A percentile compares a stretch with the other conserved stretches of the same genome.
These are phyloP conservation scores for Peniophora sp. DNA, from an alignment of 1,284 basidiomycete species.

Conservation along the genomic window DNA sequence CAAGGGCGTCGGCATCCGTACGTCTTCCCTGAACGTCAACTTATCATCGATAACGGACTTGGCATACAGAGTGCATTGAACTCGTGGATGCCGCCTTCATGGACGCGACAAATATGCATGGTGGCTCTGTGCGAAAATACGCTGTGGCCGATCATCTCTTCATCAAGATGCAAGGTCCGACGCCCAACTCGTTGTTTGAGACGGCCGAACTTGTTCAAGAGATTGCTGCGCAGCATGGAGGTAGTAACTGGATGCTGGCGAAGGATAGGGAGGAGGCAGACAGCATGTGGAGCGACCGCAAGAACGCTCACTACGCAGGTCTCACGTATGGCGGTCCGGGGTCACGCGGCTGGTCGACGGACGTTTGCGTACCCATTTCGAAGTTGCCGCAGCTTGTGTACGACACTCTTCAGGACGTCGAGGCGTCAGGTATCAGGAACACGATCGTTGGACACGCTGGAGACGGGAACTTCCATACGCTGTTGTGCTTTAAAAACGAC, in stretches of 20 bases:
- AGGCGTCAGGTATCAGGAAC: conserved; percentile 48
- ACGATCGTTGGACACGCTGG: conserved; percentile 79
- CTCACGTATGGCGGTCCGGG: conserved; percentile 56
- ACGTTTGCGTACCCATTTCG: conserved; percentile 83
- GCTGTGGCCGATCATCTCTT: conserved; percentile 71
- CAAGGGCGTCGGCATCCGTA: conserved; percentile 64
- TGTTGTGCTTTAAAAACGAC: conserved; percentile 55
- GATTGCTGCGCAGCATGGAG: conserved; percentile 60
- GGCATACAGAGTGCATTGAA: conserved; percentile 55
- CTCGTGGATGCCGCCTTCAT: conserved; percentile 69
- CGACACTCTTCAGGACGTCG: conserved; percentile 71
- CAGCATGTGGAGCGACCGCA: conserved; percentile 80
- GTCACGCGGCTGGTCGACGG: conserved; percentile 69
- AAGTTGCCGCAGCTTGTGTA: conserved; percentile 69
- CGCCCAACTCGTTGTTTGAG: conserved; percentile 51
- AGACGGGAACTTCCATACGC: conserved; percentile 65
- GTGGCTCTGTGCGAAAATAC: conserved; percentile 51
- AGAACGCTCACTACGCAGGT: conserved; percentile 73
- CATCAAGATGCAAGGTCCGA: conserved; percentile 82
- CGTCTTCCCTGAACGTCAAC: conserved; percentile 14
- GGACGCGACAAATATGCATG: conserved; percentile 59
- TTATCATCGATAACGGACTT: too few relatives aligned
- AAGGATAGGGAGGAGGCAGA: conserved; percentile 60
- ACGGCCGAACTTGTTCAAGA: conserved; percentile 51
- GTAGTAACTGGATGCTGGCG: conserved; percentile 65